Conservation (phyloP, 2,329 filamentous ascomycete genomes). For the Ceratocystis huliohia region DNA sequence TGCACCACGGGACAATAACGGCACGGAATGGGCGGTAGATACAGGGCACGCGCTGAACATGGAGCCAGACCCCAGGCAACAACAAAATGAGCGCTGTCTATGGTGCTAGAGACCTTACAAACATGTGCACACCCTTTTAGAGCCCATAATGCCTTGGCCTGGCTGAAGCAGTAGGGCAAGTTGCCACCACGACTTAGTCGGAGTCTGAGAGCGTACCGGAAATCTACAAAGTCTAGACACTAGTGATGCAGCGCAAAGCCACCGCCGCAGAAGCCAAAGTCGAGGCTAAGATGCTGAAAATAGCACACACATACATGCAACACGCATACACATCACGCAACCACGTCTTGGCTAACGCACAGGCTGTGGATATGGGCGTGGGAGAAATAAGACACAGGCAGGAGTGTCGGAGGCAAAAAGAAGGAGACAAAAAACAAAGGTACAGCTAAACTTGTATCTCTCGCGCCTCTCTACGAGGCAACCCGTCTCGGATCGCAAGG, state of each 20-base stretch:
- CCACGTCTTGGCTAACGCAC: neutral
- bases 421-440: neutral
- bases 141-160: neutral
- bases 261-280: neutral
- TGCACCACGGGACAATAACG: neutral
- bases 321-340: neutral
- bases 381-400: neutral
- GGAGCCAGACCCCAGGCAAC: neutral
- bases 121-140: neutral
- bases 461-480: neutral
- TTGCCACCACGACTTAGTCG: neutral
- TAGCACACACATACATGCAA: neutral
- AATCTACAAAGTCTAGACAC: neutral
- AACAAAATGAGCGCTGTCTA: neutral
- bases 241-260: constrained; percentile 3
- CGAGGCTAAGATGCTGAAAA: neutral
- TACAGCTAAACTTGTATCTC: neutral
- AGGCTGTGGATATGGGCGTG: neutral
- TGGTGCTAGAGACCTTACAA: neutral
- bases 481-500: neutral
- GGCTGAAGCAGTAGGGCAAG: neutral
- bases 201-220: neutral
- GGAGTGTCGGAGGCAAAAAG: neutral
- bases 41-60: neutral
- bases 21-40: neutral